Evolutionary conservation across 257 asterid species (phyloP), one percentile per base, ranked within the genome.

Genomic region (Ehretia macrophylla): DNA sequence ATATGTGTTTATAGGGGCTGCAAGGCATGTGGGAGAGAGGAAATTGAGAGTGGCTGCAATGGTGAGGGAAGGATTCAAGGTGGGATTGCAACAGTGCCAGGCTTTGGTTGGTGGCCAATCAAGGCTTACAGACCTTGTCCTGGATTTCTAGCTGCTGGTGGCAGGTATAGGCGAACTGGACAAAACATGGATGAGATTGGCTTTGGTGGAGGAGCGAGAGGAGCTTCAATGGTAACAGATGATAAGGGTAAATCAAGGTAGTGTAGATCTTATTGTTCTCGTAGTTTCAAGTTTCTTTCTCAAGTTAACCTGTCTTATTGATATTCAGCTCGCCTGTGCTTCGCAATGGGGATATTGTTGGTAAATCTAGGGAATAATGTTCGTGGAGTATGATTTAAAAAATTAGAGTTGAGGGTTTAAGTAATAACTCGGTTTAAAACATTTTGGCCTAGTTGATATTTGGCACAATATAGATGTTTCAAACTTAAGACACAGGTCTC

Each of bases 31-130:
- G 95, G 99, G 66, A 84, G 22, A 67, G 82, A 65, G 75, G 96
- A 84, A 57, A 74, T 83, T 10, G 97, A 88, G 52, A 81, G 66
- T 27, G 99, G 97, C 0, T 92, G 97, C 52, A 88, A 92, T 35
- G 96, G 97, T 0, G 95, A 88, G 67, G 99, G 99, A 55, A 87
- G 97, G 73, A 84, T 92, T 72, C 97, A 92, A 78, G 99, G 99
- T 44, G 99, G 99, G 59, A 92, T 92, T 42, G 97, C 97, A 5
- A 78, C 84, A 32, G 80, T 88, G 50, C 95, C 99, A 8, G 97
- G 97, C 39, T 88, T 92, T 54, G 97, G 95, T 59, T 92, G 99
- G 99, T 92, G 99, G 97, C 97, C 97, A 0, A 92, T 92, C 52
- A 88, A 88, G 80, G 96, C 99, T 54, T 92, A 84, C 64, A 67